These are phyloP conservation scores for Solanum medicagineum DNA, from an alignment of 257 asterid species.

Conservation along the genomic window DNA sequence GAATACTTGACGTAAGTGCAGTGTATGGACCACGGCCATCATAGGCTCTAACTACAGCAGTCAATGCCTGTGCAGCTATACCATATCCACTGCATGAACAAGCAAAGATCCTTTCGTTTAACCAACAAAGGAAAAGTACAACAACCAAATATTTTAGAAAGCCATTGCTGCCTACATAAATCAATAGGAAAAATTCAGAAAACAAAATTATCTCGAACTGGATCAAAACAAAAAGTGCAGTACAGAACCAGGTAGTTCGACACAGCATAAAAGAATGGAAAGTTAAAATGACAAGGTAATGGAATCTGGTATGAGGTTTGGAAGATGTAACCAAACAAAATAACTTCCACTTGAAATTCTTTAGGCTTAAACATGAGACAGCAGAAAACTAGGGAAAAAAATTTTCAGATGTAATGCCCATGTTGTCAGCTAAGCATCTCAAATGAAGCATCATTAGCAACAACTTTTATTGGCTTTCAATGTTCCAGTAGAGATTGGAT, in stretches of 20 bases:
- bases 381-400: not conserved
- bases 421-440: not conserved
- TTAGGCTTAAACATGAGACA: not conserved
- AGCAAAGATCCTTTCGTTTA: not conserved
- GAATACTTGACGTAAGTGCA: slow-evolving; percentile 33
- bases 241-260: not conserved
- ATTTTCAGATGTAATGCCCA: not conserved
- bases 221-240: not conserved
- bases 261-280: not conserved
- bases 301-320: not conserved
- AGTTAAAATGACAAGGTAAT: not conserved
- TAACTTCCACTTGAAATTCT: not conserved
- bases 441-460: not conserved
- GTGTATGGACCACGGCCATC: slow-evolving; percentile 84
- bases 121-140: not conserved
- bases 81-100: slow-evolving; percentile 68
- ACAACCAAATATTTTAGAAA: not conserved
- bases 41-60: slow-evolving; percentile 69
- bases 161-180: not conserved
- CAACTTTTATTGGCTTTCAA: not conserved
- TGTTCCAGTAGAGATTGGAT: not conserved
- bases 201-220: not conserved
- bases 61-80: slow-evolving; percentile 75
- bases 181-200: not conserved
- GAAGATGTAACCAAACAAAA: not conserved